A percentile compares a stretch with the other conserved stretches of the same genome.
Evolutionary conservation across 2,329 filamentous ascomycete genomes (phyloP).

Genomic region (Zasmidium cellare): DNA sequence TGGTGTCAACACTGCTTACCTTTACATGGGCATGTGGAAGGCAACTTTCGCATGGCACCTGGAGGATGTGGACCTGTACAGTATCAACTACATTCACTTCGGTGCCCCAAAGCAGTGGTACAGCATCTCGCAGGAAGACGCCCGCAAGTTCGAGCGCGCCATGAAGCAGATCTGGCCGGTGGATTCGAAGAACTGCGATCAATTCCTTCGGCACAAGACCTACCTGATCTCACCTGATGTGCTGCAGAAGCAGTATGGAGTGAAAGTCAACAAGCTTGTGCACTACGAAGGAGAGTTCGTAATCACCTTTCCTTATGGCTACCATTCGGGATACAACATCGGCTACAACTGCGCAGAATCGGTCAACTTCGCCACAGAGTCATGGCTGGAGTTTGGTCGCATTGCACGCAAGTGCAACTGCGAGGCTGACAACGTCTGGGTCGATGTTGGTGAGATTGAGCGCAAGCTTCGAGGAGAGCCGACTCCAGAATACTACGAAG

Average conservation of each 20-base stretch:
- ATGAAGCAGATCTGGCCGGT: slow-evolving; percentile 95
- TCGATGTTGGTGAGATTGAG: slow-evolving; percentile 94
- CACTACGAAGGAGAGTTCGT: slow-evolving; percentile 97
- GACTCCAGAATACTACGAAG: slow-evolving; percentile 77
- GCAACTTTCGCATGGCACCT: slow-evolving; percentile 99
- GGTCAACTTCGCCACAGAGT: slow-evolving; percentile 95
- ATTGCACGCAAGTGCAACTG: slow-evolving; percentile 97
- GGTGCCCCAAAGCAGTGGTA: slow-evolving; percentile 99
- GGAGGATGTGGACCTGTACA: slow-evolving; percentile 98
- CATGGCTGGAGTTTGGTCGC: slow-evolving; percentile 91
- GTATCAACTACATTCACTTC: slow-evolving; percentile 99
- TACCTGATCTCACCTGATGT: slow-evolving; percentile 93
- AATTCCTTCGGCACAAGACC: slow-evolving; percentile 96
- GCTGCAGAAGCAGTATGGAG: slow-evolving; percentile 83
- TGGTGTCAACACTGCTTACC: slow-evolving; percentile 95
- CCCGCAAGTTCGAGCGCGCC: slow-evolving; percentile 84
- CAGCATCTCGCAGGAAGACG: slow-evolving; percentile 95
- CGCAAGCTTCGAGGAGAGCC: slow-evolving; percentile 86
- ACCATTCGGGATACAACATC: slow-evolving; percentile 96
- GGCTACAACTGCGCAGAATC: slow-evolving; percentile 99
- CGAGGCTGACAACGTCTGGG: slow-evolving; percentile 96
- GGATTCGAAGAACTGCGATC: slow-evolving; percentile 91
- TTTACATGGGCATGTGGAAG: slow-evolving; percentile 99
- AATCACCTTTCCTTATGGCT: slow-evolving; percentile 97
- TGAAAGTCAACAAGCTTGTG: slow-evolving; percentile 93